These are phyloP conservation scores for Ogataea ramenticola DNA, from an alignment of 805 yeast species.

Conservation along the genomic window DNA sequence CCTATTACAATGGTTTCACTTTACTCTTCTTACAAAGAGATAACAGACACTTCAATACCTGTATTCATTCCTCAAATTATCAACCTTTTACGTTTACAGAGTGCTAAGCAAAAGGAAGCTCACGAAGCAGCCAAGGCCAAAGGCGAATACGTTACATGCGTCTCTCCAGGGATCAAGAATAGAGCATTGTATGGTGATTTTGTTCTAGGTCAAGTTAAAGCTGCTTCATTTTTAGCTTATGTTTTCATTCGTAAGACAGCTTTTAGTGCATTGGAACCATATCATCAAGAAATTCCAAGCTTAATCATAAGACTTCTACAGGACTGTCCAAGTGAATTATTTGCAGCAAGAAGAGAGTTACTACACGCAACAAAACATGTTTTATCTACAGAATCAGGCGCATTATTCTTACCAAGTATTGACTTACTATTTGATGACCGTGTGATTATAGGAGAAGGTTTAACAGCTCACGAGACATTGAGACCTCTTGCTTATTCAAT, in stretches of 20 bases:
- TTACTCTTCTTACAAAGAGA: slow-evolving; percentile 76
- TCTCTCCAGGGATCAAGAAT: slow-evolving; percentile 69
- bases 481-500: slow-evolving; percentile 92
- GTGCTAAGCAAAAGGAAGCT: slow-evolving; percentile 69
- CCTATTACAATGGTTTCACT: slow-evolving; percentile 95
- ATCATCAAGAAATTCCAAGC: slow-evolving; percentile 70
- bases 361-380: slow-evolving; percentile 93
- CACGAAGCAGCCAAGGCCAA: slow-evolving; percentile 48
- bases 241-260: slow-evolving; percentile 82
- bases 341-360: slow-evolving; percentile 86
- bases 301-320: slow-evolving; percentile 78
- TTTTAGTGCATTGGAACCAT: slow-evolving; percentile 50
- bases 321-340: slow-evolving; percentile 92
- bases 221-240: slow-evolving; percentile 91
- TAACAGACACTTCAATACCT: slow-evolving; percentile 66
- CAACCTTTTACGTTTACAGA: slow-evolving; percentile 66
- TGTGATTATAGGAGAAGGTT: slow-evolving; percentile 85
- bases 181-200: slow-evolving; percentile 82
- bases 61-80: slow-evolving; percentile 77
- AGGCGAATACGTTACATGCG: slow-evolving; percentile 57
- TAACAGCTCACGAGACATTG: slow-evolving; percentile 83
- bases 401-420: slow-evolving; percentile 76
- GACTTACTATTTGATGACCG: slow-evolving; percentile 81
- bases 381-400: slow-evolving; percentile 81
- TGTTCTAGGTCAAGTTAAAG: slow-evolving; percentile 88